phyloP scores from a whole-genome alignment of 768 basidiomycete genomes.

The Grammothele lineata region DNA sequence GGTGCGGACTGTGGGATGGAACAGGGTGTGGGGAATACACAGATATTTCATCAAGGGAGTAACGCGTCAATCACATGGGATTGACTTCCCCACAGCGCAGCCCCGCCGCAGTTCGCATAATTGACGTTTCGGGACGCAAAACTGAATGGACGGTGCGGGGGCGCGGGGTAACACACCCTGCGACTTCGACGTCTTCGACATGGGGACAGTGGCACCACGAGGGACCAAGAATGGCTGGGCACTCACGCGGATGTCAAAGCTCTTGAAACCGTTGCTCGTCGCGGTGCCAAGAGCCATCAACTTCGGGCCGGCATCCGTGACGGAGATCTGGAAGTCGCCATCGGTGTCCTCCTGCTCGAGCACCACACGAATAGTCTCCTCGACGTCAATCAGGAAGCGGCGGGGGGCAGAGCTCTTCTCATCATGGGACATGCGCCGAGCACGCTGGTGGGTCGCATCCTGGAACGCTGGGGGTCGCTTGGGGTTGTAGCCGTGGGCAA shows the following conservation, averaged over 20 bases:
- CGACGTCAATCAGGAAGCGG: slow-evolving; percentile 94
- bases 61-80: too few relatives aligned
- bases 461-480: slow-evolving; percentile 69
- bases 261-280: slow-evolving; percentile 96
- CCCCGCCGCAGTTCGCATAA: too few relatives aligned
- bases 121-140: too few relatives aligned
- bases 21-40: too few relatives aligned
- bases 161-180: too few relatives aligned
- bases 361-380: slow-evolving; percentile 94
- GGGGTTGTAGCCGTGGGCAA: slow-evolving; percentile 46
- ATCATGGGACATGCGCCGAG: slow-evolving; percentile 88
- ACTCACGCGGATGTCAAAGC: slow-evolving; percentile 88
- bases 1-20: too few relatives aligned
- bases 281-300: slow-evolving; percentile 94
- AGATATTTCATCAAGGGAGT: too few relatives aligned
- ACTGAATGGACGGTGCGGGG: too few relatives aligned
- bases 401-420: slow-evolving; percentile 81
- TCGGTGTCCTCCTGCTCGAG: slow-evolving; percentile 98
- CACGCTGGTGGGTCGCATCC: slow-evolving; percentile 68
- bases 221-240: too few relatives aligned
- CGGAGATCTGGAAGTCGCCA: slow-evolving; percentile 92
- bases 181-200: too few relatives aligned
- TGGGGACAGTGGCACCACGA: too few relatives aligned
- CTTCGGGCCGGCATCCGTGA: slow-evolving; percentile 96
- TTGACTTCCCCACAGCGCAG: too few relatives aligned